Percentiles rank a stretch among this genome's conserved stretches.
Conservation (phyloP, 805 yeast genomes). For the Nakazawaea wickerhamii region DNA sequence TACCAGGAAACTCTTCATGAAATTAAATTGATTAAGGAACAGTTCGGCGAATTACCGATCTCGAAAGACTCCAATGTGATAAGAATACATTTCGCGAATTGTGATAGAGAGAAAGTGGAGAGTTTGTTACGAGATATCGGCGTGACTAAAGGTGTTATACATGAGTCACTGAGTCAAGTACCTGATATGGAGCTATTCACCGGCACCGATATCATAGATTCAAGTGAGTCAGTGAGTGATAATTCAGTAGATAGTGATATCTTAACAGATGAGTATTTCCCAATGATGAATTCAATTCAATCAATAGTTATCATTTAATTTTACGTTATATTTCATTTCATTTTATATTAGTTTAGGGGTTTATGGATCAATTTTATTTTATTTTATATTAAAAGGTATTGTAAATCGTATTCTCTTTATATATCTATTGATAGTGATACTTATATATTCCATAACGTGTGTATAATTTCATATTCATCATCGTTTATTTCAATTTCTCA, state of each 20-base stretch:
- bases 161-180: no score
- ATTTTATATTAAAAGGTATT: no score
- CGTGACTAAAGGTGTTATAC: conserved; percentile 51
- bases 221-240: no score
- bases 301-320: neutral
- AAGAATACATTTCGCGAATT: conserved; percentile 67
- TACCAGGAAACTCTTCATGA: conserved; percentile 38
- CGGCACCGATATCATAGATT: no score
- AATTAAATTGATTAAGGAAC: conserved; percentile 39
- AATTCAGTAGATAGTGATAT: no score
- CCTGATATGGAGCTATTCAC: no score
- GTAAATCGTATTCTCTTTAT: no score
- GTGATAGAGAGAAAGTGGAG: conserved; percentile 55
- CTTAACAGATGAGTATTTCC: conserved; percentile 7
- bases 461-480: no score
- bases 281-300: neutral
- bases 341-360: neutral
- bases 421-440: no score
- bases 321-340: neutral
- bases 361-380: neutral
- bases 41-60: conserved; percentile 62
- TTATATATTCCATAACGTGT: no score
- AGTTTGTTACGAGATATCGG: conserved; percentile 51
- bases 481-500: no score
- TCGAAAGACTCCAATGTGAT: conserved; percentile 34